A percentile compares a stretch with the other conserved stretches of the same genome.
Evolutionary conservation across 805 yeast species (phyloP).

Genomic region (Kregervanrija pseudodelftensis): DNA sequence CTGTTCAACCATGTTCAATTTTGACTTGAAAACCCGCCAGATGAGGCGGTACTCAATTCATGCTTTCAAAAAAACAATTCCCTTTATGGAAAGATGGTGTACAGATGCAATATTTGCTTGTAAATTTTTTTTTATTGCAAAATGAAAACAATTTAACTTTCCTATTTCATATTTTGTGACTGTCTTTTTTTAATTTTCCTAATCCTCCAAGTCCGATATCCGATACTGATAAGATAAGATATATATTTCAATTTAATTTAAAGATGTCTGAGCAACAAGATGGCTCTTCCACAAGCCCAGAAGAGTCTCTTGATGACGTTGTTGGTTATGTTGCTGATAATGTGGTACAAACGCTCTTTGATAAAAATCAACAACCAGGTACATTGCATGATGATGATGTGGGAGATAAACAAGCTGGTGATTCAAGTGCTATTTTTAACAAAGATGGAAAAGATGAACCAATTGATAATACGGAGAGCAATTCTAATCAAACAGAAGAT

Average conservation of each 20-base stretch:
- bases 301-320: not conserved
- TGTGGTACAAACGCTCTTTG: no score
- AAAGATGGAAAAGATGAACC: not conserved
- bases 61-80: no score
- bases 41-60: no score
- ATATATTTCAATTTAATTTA: not conserved
- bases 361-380: not conserved
- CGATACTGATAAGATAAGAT: slow-evolving; percentile 1
- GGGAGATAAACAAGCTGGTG: not conserved
- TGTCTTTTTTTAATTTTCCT: slow-evolving; percentile 13
- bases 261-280: no score
- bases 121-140: not conserved
- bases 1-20: no score
- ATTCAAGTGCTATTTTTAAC: not conserved
- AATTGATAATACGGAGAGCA: not conserved
- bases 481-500: not conserved
- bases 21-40: no score
- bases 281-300: not conserved
- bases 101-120: no score
- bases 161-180: slow-evolving; percentile 8
- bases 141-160: not conserved
- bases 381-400: not conserved
- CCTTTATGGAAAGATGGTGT: no score
- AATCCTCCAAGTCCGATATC: not conserved
- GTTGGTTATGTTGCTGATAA: no score